Percentiles rank a stretch among this genome's conserved stretches.
phyloP scores from a whole-genome alignment of 2,329 filamentous ascomycete species.

The Coleophoma cylindrospora region DNA sequence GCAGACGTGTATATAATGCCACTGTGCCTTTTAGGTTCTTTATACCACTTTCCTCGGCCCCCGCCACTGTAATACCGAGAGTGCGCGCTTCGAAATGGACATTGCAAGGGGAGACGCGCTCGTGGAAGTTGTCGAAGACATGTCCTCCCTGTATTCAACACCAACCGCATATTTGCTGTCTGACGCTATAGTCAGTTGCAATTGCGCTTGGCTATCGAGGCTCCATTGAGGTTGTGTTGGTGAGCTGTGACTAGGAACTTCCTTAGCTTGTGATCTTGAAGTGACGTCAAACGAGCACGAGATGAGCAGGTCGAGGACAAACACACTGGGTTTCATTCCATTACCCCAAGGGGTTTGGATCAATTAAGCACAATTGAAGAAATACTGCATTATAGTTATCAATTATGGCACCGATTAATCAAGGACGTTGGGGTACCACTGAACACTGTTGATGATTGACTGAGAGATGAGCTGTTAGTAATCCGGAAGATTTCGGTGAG shows the following conservation, averaged over 20 bases:
- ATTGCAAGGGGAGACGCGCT: slow-evolving; percentile 23
- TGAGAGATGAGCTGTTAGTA: not conserved
- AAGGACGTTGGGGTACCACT: not conserved
- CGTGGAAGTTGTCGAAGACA: slow-evolving; percentile 33
- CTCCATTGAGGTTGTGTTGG: slow-evolving; percentile 15
- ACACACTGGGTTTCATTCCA: too few species aligned
- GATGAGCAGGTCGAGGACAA: too few species aligned
- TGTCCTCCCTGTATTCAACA: slow-evolving; percentile 36
- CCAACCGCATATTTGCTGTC: slow-evolving; percentile 36
- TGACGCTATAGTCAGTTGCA: not conserved
- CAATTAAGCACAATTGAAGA: too few species aligned
- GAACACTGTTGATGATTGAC: not conserved
- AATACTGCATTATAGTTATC: too few species aligned
- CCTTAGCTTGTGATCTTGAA: slow-evolving; percentile 1
- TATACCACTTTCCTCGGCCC: slow-evolving; percentile 7
- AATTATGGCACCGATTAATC: too few species aligned
- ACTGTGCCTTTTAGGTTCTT: slow-evolving; percentile 9
- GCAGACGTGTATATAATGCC: slow-evolving; percentile 18
- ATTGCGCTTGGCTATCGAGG: slow-evolving; percentile 11
- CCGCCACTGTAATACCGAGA: slow-evolving; percentile 9
- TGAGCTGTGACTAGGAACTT: too few species aligned
- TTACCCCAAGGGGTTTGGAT: too few species aligned
- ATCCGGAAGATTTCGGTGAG: slow-evolving; percentile 3
- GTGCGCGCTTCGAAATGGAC: slow-evolving; percentile 8
- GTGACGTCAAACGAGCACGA: not conserved